These are phyloP conservation scores for Boechera stricta DNA, from an alignment of 345 rosid species.

Conservation along the genomic window DNA sequence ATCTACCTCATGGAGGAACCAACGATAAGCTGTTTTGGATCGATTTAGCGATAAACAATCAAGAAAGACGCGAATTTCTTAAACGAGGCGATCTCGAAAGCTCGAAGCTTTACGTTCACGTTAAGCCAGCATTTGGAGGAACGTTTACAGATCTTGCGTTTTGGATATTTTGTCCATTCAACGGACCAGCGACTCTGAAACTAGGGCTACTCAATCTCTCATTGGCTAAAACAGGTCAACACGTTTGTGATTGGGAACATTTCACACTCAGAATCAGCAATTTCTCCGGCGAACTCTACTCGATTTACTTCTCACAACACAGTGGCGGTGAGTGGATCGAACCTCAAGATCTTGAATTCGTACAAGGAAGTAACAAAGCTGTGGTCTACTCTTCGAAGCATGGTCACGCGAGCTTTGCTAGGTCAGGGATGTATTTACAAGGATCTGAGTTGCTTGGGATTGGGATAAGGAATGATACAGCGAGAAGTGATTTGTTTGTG, in stretches of 20 bases:
- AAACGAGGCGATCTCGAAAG: constrained; percentile 64
- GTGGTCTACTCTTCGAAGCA: constrained; percentile 70
- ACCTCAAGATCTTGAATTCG: constrained; percentile 71
- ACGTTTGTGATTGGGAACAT: constrained; percentile 96
- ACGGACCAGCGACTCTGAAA: constrained; percentile 87
- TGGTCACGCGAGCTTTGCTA: constrained; percentile 84
- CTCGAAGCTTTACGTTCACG: constrained; percentile 82
- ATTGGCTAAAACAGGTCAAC: constrained; percentile 73
- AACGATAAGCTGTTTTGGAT: constrained; percentile 80
- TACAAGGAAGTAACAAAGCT: constrained; percentile 60
- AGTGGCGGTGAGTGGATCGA: constrained; percentile 88
- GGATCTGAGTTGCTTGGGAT: constrained; percentile 66
- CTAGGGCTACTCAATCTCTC: constrained; percentile 54
- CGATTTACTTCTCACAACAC: constrained; percentile 88
- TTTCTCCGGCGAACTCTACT: constrained; percentile 75
- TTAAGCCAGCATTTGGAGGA: constrained; percentile 82
- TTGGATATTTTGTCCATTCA: constrained; percentile 93
- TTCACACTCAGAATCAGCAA: constrained; percentile 84
- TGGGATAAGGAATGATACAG: constrained; percentile 81
- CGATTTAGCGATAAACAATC: constrained; percentile 55
- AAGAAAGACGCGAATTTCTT: constrained; percentile 36
- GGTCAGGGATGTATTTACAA: constrained; percentile 69
- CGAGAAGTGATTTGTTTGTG: constrained; percentile 53
- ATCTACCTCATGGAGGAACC: constrained; percentile 74
- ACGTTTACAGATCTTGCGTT: constrained; percentile 76